Evolutionary conservation across 352 stramenopile genomes (phyloP).

Genomic region (Phytophthora agathidicida): DNA sequence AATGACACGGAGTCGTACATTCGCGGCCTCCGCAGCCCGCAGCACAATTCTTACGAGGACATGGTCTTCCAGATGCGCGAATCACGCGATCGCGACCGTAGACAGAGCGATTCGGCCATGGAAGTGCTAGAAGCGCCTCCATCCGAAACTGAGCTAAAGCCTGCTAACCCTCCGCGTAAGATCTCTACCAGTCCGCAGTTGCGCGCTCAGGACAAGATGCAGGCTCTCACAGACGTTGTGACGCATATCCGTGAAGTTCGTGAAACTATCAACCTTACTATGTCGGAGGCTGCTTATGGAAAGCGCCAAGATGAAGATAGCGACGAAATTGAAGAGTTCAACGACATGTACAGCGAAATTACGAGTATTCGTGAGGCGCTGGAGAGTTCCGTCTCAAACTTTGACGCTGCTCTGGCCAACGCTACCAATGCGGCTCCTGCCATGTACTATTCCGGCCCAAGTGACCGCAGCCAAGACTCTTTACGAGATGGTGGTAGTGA

Average conservation of each 20-base stretch:
- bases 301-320: slow-evolving; percentile 42
- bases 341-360: slow-evolving; percentile 63
- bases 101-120: slow-evolving; percentile 41
- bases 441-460: slow-evolving; percentile 41
- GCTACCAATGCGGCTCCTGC: slow-evolving; percentile 41
- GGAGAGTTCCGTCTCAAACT: slow-evolving; percentile 57
- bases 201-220: slow-evolving; percentile 54
- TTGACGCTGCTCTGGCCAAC: slow-evolving; percentile 51
- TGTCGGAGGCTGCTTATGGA: slow-evolving; percentile 52
- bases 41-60: slow-evolving; percentile 67
- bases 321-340: slow-evolving; percentile 39
- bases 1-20: slow-evolving; percentile 65
- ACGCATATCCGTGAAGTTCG: slow-evolving; percentile 68
- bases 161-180: slow-evolving; percentile 16
- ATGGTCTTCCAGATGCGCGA: slow-evolving; percentile 68
- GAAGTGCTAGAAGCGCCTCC: slow-evolving; percentile 35
- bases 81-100: slow-evolving; percentile 47
- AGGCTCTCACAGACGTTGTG: slow-evolving; percentile 63
- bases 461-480: slow-evolving; percentile 31
- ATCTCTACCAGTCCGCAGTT: slow-evolving; percentile 14
- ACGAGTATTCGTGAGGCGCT: slow-evolving; percentile 59
- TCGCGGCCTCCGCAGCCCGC: slow-evolving; percentile 44
- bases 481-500: slow-evolving; percentile 10
- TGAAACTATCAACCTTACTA: slow-evolving; percentile 72
- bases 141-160: slow-evolving; percentile 27